A percentile compares a stretch with the other conserved stretches of the same genome.
Evolutionary conservation across 495 filamentous ascomycete species (phyloP).

Genomic region (Choiromyces venosus): DNA sequence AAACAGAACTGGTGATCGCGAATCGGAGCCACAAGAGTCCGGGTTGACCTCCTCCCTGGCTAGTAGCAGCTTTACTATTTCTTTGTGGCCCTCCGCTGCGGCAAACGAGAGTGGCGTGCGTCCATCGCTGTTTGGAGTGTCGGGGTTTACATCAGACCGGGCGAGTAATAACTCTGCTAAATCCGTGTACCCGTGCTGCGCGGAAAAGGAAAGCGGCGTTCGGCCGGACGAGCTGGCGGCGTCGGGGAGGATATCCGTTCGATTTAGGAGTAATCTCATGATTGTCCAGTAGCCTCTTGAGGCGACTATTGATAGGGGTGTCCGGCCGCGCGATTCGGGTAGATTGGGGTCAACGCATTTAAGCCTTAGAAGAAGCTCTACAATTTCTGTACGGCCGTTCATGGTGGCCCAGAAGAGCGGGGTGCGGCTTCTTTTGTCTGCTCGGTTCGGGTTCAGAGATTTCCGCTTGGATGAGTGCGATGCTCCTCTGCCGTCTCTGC

Average conservation of each 20-base stretch:
- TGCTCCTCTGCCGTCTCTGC: not conserved
- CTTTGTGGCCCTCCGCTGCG: not conserved
- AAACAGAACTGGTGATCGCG: not conserved
- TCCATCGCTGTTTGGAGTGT: not conserved
- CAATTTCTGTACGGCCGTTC: not conserved
- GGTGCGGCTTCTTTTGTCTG: not conserved
- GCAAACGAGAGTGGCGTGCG: not conserved
- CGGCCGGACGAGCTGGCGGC: not conserved
- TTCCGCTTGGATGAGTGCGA: not conserved
- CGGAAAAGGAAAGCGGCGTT: not conserved
- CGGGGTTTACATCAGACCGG: not conserved
- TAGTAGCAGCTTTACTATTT: not conserved
- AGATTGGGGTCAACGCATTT: not conserved
- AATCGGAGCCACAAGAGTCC: not conserved
- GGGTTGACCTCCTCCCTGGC: not conserved
- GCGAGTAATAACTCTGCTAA: not conserved
- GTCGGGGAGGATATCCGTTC: not conserved
- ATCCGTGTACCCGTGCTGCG: not conserved
- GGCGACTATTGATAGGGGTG: not conserved
- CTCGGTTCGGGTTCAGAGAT: not conserved
- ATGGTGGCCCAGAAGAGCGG: not conserved
- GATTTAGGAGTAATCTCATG: not conserved
- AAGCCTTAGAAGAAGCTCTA: not conserved
- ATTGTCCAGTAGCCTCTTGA: not conserved
- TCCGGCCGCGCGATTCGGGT: not conserved